phyloP scores from a whole-genome alignment of 495 filamentous ascomycete genomes.

The Cercophora scortea region DNA sequence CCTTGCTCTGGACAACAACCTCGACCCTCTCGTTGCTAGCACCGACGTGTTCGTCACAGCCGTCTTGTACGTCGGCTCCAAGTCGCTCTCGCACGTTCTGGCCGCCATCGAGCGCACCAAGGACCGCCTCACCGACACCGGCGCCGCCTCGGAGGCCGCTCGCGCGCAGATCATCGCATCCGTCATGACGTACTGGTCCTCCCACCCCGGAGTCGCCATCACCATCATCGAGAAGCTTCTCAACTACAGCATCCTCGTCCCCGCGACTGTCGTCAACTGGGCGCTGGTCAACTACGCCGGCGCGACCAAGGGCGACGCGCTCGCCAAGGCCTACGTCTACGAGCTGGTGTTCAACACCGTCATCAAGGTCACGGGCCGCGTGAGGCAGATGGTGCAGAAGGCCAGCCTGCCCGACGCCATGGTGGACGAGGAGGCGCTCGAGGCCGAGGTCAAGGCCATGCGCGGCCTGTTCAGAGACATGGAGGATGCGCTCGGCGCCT shows the following conservation, averaged over 20 bases:
- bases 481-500: constrained; percentile 66
- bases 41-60: constrained; percentile 90
- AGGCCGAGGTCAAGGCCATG: constrained; percentile 62
- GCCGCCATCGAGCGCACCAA: constrained; percentile 95
- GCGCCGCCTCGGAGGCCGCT: constrained; percentile 60
- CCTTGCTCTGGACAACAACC: constrained; percentile 55
- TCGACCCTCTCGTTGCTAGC: constrained; percentile 72
- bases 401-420: constrained; percentile 32
- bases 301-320: constrained; percentile 49
- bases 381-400: constrained; percentile 70
- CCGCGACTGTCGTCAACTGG: constrained; percentile 80
- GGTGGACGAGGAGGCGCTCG: constrained; percentile 43
- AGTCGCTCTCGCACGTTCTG: constrained; percentile 91
- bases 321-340: constrained; percentile 68
- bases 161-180: constrained; percentile 81
- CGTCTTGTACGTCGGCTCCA: constrained; percentile 86
- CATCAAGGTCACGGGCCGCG: constrained; percentile 82
- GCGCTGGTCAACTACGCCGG: constrained; percentile 53
- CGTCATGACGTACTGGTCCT: constrained; percentile 87
- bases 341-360: constrained; percentile 86
- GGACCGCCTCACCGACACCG: constrained; percentile 75
- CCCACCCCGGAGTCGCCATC: constrained; percentile 87
- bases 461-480: constrained; percentile 70
- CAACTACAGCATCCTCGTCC: constrained; percentile 91
- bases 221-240: constrained; percentile 94